These are phyloP conservation scores for Fusarium continuum DNA, from an alignment of 2,329 filamentous ascomycete genomes.

Conservation along the genomic window DNA sequence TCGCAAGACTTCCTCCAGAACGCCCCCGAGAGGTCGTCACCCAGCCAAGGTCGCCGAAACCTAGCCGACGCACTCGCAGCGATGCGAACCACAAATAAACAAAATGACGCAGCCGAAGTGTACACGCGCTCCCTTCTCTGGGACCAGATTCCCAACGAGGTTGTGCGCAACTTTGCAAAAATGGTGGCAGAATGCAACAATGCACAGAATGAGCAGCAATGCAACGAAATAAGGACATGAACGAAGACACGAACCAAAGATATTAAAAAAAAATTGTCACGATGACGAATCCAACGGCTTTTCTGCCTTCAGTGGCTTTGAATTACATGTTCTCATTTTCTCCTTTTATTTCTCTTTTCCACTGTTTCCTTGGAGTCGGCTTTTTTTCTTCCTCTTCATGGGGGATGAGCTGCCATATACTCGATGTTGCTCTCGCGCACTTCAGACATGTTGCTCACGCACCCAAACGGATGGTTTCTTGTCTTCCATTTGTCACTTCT, in stretches of 20 bases:
- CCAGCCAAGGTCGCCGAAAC: conserved; percentile 73
- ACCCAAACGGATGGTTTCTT: conserved; percentile 52
- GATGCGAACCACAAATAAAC: conserved; percentile 77
- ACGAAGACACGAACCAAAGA: conserved; percentile 44
- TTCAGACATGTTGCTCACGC: conserved; percentile 61
- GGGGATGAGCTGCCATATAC: conserved; percentile 45
- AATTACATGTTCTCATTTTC: conserved; percentile 22
- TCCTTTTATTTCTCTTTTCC: conserved; percentile 27
- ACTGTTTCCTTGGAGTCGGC: conserved; percentile 39
- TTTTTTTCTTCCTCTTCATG: conserved; percentile 36
- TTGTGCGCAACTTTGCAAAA: conserved; percentile 90
- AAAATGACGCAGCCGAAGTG: conserved; percentile 79
- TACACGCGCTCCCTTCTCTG: conserved; percentile 93
- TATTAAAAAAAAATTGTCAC: conserved; percentile 47
- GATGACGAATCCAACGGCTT: conserved; percentile 48
- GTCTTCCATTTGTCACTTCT: conserved; percentile 45
- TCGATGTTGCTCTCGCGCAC: conserved; percentile 48
- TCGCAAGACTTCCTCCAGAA: conserved; percentile 74
- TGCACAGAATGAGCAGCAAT: conserved; percentile 54
- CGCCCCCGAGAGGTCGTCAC: conserved; percentile 59
- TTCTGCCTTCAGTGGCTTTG: conserved; percentile 29
- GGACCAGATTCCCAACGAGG: conserved; percentile 92
- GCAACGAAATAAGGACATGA: conserved; percentile 55
- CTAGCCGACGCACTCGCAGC: conserved; percentile 82
- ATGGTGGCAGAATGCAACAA: conserved; percentile 82